Base-by-base conservation (phyloP, 345 rosid species). In the Gossypium sturtianum region DNA sequence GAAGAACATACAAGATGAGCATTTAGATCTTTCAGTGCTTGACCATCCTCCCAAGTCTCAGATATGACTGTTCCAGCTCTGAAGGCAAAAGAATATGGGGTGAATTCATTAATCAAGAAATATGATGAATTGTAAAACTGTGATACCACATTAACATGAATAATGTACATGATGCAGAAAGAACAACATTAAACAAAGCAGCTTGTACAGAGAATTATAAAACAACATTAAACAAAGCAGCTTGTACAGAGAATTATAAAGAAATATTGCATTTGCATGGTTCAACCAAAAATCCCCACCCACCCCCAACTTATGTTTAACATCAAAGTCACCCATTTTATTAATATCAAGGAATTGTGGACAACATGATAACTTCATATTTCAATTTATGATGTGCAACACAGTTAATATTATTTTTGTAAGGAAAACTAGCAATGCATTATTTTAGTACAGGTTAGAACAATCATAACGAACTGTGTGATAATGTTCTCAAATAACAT, bases 1-100 rank as follows among this genome's bases (percentile, higher is more conserved):
- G 49, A 16, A 66, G 49, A 73, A 85, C 97, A 47, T 84, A 96
- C 99, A 69, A 96, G 97, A 78, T 93, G 97, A 82, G 86, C 78
- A 86, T 96, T 96, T 80, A 96, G 73, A 86, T 96, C 99, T 85
- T 93, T 96, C 81, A 96, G 83, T 53, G 88, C 86, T 80, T 91
- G 99, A 64, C 99, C 99, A 74, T 96, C 99, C 85, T 96, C 99
- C 99, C 99, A 96, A 2, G 97, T 91, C 86, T 96, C 99, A 78
- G 98, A 86, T 81, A 96, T 88, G 80, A 96, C 81, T 19, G 99
- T 93, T 80, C 99, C 99, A 57, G 99, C 92, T 88, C 99, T 96
- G 88, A 80, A 78, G 66, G 51, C 68, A 79, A 76, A 79, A 58
- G 47, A 74, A n/a, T 60, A 61, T 34, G 38, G 66, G 71, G 63